Evolutionary conservation across 257 asterid species (phyloP).

Genomic region (Solanum chiquidenum): DNA sequence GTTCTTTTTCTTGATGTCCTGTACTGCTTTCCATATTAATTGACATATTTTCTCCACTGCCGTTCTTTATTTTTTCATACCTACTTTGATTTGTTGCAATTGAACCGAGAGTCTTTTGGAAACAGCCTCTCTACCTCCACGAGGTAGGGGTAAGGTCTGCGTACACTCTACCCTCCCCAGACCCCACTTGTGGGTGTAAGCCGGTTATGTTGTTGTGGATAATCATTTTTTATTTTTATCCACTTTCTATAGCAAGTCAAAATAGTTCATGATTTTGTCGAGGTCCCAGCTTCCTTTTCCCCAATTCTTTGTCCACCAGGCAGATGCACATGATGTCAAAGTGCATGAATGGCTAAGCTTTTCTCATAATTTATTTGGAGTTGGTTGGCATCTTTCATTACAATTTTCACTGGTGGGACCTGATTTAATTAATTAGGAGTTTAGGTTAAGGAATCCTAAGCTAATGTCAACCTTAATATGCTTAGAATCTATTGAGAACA

Average conservation of each 20-base stretch:
- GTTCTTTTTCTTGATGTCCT: not conserved
- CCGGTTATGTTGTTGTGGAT: not conserved
- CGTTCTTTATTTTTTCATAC: not conserved
- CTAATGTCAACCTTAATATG: not conserved
- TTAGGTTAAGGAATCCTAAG: not conserved
- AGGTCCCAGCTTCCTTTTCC: not conserved
- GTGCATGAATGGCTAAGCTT: not conserved
- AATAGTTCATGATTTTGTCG: not conserved
- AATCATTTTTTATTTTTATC: not conserved
- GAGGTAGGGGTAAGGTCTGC: not conserved
- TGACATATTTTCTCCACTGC: not conserved
- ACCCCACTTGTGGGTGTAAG: not conserved
- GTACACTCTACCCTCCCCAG: not conserved
- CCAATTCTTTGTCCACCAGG: not conserved
- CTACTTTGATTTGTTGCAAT: not conserved
- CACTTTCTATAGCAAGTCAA: not conserved
- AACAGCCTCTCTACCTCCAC: not conserved
- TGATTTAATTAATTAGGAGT: not conserved
- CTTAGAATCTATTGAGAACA: not conserved
- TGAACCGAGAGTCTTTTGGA: not conserved
- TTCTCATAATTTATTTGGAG: not conserved
- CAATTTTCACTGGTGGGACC: not conserved
- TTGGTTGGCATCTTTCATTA: not conserved
- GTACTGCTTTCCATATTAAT: not conserved
- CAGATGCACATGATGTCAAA: not conserved